These are phyloP conservation scores for Ophidiomyces ophidiicola DNA, from an alignment of 2,329 filamentous ascomycete species.

Conservation along the genomic window DNA sequence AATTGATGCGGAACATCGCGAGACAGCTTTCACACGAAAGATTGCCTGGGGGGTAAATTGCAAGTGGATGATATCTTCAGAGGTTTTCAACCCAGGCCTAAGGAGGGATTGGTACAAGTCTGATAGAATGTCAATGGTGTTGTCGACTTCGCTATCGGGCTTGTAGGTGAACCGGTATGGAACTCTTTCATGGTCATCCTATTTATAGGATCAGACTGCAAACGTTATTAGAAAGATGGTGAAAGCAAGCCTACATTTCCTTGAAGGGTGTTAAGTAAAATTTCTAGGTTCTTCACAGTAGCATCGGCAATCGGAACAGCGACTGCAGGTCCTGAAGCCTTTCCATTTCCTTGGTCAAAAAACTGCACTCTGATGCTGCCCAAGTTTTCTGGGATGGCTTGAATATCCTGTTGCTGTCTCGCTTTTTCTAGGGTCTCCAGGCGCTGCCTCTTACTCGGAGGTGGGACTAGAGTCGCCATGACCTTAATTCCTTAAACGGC, in stretches of 20 bases:
- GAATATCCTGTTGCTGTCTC: constrained; percentile 62
- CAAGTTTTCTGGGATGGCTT: constrained; percentile 50
- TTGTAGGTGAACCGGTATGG: constrained; percentile 56
- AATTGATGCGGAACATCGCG: constrained; percentile 76
- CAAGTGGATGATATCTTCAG: constrained; percentile 51
- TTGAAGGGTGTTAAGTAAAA: constrained; percentile 73
- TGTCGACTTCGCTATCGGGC: constrained; percentile 27
- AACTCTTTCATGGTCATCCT: constrained; percentile 49
- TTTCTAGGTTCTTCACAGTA: constrained; percentile 75
- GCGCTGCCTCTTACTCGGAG: constrained; percentile 77
- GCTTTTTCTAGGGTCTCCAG: constrained; percentile 60
- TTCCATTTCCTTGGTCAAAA: constrained; percentile 61
- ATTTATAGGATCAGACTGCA: not conserved
- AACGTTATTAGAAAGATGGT: constrained; percentile 17
- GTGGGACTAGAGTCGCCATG: constrained; percentile 75
- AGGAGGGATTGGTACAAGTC: constrained; percentile 42
- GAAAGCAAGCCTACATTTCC: constrained; percentile 47
- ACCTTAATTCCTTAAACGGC: constrained; percentile 5
- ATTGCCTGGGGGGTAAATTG: constrained; percentile 74
- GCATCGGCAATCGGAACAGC: constrained; percentile 73
- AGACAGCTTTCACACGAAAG: constrained; percentile 84
- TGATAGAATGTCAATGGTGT: constrained; percentile 35
- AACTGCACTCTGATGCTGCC: constrained; percentile 81
- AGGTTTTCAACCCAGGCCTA: constrained; percentile 40
- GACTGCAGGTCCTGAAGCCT: constrained; percentile 57